Conservation (phyloP, 2,329 filamentous ascomycete species). For the Fusarium vanettenii region DNA sequence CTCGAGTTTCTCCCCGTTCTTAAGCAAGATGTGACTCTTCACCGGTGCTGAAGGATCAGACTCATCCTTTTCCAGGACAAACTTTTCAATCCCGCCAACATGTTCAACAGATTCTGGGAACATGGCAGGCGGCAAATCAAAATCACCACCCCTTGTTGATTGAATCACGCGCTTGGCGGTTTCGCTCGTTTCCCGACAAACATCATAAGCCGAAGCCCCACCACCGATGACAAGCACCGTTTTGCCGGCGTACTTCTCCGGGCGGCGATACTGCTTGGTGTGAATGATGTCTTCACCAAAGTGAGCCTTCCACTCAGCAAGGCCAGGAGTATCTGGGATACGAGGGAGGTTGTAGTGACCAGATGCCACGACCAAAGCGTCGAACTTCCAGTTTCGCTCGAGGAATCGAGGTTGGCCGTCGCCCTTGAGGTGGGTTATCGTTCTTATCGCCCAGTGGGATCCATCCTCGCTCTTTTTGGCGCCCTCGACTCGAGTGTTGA, state of each 20-base stretch:
- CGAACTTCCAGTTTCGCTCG: constrained; percentile 59
- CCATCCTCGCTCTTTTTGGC: constrained; percentile 56
- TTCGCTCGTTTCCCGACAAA: constrained; percentile 53
- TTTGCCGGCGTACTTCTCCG: constrained; percentile 67
- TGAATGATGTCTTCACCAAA: constrained; percentile 69
- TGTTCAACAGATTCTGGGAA: constrained; percentile 65
- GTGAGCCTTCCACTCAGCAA: constrained; percentile 65
- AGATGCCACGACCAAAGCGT: constrained; percentile 73
- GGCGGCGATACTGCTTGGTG: constrained; percentile 78
- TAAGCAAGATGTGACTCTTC: constrained; percentile 63
- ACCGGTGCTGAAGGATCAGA: constrained; percentile 49
- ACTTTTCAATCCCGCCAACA: constrained; percentile 63
- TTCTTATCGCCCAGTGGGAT: constrained; percentile 62
- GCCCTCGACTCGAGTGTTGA: constrained; percentile 69
- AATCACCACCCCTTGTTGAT: constrained; percentile 67
- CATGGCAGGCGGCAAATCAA: constrained; percentile 65
- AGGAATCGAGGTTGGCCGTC: constrained; percentile 38
- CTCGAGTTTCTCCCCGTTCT: constrained; percentile 62
- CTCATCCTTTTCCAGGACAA: constrained; percentile 40
- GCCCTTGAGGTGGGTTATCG: constrained; percentile 54
- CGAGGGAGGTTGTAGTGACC: constrained; percentile 75
- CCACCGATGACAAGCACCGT: constrained; percentile 65
- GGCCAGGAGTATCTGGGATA: constrained; percentile 69
- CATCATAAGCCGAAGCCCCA: constrained; percentile 56
- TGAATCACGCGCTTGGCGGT: constrained; percentile 56